These are phyloP conservation scores for Cryptococcus sp. DNA, from an alignment of 1,284 basidiomycete species.

Conservation along the genomic window DNA sequence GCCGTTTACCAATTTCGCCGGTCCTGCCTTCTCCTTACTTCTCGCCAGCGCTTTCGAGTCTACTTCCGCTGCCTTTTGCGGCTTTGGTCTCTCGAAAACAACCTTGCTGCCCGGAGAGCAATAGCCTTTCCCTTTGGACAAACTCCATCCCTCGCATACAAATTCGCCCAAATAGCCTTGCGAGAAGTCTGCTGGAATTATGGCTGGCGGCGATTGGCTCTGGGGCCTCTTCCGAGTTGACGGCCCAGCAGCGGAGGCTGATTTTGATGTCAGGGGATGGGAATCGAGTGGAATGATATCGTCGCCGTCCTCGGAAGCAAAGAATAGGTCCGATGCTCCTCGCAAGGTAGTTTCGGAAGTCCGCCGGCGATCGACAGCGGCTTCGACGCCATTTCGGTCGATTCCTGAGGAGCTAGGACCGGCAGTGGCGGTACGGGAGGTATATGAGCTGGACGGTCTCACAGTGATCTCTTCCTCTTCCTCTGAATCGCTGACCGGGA, in stretches of 20 bases:
- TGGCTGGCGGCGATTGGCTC: slow-evolving; percentile 19
- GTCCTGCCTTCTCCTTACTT: slow-evolving; percentile 37
- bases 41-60: slow-evolving; percentile 13
- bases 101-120: slow-evolving; percentile 48
- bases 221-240: slow-evolving; percentile 22
- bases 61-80: slow-evolving; percentile 23
- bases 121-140: slow-evolving; percentile 54
- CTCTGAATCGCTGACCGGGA: slow-evolving; percentile 40
- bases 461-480: slow-evolving; percentile 25
- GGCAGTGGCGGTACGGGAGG: slow-evolving; percentile 7
- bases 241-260: slow-evolving; percentile 16
- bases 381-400: slow-evolving; percentile 1
- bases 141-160: slow-evolving; percentile 52
- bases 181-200: slow-evolving; percentile 30
- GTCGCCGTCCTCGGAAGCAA: slow-evolving; percentile 20
- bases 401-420: slow-evolving; percentile 2
- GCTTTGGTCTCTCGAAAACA: slow-evolving; percentile 46
- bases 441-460: not conserved
- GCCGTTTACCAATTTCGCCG: slow-evolving; percentile 45
- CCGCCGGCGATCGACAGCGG: not conserved
- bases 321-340: not conserved
- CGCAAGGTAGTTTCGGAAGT: not conserved
- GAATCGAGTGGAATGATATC: slow-evolving; percentile 19
- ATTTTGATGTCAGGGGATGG: slow-evolving; percentile 9
- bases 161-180: slow-evolving; percentile 52